Evolutionary conservation across 768 basidiomycete species (phyloP).

Genomic region (Kwoniella sp.): DNA sequence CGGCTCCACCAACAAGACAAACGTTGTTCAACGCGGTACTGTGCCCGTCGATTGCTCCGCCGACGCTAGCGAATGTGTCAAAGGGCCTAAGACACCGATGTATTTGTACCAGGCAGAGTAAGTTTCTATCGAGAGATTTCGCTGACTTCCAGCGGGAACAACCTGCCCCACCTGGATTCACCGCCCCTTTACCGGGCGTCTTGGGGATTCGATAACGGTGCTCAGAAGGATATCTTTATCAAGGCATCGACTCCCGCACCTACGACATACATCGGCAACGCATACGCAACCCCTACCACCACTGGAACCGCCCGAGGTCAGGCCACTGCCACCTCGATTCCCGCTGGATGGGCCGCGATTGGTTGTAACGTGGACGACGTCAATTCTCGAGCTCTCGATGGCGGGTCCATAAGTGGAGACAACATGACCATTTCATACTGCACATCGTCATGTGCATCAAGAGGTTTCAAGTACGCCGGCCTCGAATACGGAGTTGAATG

Average conservation of each 20-base stretch:
- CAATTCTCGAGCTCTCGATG: slow-evolving; percentile 24
- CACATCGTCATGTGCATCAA: slow-evolving; percentile 15
- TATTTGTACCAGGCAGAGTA: slow-evolving; percentile 11
- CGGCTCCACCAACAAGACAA: slow-evolving; percentile 15
- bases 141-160: slow-evolving; percentile 20
- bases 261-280: not conserved
- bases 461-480: slow-evolving; percentile 25
- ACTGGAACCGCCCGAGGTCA: not conserved
- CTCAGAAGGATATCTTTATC: slow-evolving; percentile 67
- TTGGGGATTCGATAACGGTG: slow-evolving; percentile 68
- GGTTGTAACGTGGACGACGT: slow-evolving; percentile 14
- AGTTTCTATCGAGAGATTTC: not conserved
- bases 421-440: slow-evolving; percentile 24
- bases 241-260: slow-evolving; percentile 4
- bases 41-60: slow-evolving; percentile 21
- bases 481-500: slow-evolving; percentile 20
- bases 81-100: slow-evolving; percentile 34
- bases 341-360: slow-evolving; percentile 10
- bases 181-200: slow-evolving; percentile 58
- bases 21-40: slow-evolving; percentile 8
- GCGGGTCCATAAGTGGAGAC: slow-evolving; percentile 14
- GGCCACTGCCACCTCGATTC: slow-evolving; percentile 9
- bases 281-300: not conserved
- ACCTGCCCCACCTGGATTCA: slow-evolving; percentile 7
- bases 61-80: slow-evolving; percentile 19